phyloP scores from a whole-genome alignment of 176 grass and related monocot genomes.

The Pontederia crassipes region DNA sequence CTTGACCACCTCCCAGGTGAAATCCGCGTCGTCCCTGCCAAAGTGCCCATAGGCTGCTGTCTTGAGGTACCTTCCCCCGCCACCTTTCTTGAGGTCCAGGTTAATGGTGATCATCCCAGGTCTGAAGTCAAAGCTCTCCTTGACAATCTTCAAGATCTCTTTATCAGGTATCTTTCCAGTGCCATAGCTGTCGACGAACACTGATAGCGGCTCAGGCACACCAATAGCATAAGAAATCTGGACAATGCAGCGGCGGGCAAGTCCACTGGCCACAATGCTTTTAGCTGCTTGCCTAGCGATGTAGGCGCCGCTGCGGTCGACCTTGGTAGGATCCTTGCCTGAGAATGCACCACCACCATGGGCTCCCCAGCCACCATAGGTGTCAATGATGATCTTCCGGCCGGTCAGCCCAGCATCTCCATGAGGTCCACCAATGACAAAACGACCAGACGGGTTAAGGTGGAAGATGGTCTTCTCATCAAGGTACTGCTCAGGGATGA shows the following conservation, averaged over 20 bases:
- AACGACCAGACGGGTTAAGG: constrained; percentile 1
- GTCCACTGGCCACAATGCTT: background rate
- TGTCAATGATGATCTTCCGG: constrained; percentile 7
- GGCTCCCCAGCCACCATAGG: constrained; percentile 6
- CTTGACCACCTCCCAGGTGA: constrained; percentile 41
- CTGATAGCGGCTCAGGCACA: constrained; percentile 30
- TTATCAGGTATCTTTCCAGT: constrained; percentile 34
- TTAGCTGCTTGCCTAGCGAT: constrained; percentile 1
- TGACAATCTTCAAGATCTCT: constrained; percentile 30
- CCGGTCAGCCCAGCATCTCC: constrained; percentile 3
- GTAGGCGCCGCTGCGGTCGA: constrained; percentile 1
- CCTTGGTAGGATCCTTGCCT: constrained; percentile 5
- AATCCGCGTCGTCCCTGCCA: constrained; percentile 32
- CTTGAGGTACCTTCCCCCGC: constrained; percentile 30
- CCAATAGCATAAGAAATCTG: constrained; percentile 23
- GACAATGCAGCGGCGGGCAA: constrained; percentile 5
- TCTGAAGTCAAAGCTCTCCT: constrained; percentile 38
- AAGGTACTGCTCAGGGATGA: constrained; percentile 1
- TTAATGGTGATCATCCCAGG: constrained; percentile 39
- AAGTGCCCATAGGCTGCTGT: constrained; percentile 39
- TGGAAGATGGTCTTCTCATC: constrained; percentile 12
- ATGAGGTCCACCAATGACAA: constrained; percentile 6
- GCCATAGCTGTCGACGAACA: constrained; percentile 33
- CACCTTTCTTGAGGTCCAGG: constrained; percentile 33
- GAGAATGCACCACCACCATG: constrained; percentile 4